A percentile compares a stretch with the other conserved stretches of the same genome.
These are phyloP conservation scores for Linaria vulgaris DNA, from an alignment of 257 asterid genomes.

Conservation along the genomic window DNA sequence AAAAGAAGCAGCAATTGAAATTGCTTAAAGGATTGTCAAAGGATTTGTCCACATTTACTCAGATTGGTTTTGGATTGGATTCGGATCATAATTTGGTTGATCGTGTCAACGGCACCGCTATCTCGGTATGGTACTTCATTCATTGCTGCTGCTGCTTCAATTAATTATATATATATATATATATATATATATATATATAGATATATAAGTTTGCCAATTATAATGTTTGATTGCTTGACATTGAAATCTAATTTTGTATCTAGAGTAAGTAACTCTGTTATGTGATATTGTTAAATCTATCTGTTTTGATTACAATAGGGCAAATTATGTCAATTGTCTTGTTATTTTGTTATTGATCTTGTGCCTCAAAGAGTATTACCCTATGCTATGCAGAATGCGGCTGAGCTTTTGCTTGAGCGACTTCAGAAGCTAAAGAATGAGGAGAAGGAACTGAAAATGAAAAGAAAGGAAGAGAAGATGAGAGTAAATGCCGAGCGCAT, in stretches of 20 bases:
- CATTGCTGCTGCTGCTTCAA: neutral
- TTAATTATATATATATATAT: neutral
- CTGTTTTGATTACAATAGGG: too few species aligned
- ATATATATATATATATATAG: too few species aligned
- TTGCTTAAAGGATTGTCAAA: constrained; percentile 53
- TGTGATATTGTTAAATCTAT: too few species aligned
- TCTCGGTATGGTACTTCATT: constrained; percentile 44
- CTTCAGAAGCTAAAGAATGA: constrained; percentile 51
- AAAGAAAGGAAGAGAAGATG: constrained; percentile 47
- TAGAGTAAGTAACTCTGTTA: too few species aligned
- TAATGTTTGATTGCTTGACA: too few species aligned
- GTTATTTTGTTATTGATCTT: too few species aligned
- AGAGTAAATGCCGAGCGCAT: constrained; percentile 30
- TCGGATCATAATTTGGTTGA: constrained; percentile 33
- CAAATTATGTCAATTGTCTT: too few species aligned
- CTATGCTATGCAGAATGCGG: constrained; percentile 50
- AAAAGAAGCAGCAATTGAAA: constrained; percentile 62
- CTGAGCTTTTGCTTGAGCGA: constrained; percentile 46
- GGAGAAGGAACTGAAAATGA: constrained; percentile 47
- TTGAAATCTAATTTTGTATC: too few species aligned
- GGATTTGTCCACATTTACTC: constrained; percentile 48
- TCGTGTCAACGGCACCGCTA: constrained; percentile 47
- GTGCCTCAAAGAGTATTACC: too few species aligned
- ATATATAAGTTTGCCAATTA: too few species aligned
- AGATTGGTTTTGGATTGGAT: constrained; percentile 51